These are phyloP conservation scores for Talaromyces funiculosus DNA, from an alignment of 2,329 filamentous ascomycete genomes.

Conservation along the genomic window DNA sequence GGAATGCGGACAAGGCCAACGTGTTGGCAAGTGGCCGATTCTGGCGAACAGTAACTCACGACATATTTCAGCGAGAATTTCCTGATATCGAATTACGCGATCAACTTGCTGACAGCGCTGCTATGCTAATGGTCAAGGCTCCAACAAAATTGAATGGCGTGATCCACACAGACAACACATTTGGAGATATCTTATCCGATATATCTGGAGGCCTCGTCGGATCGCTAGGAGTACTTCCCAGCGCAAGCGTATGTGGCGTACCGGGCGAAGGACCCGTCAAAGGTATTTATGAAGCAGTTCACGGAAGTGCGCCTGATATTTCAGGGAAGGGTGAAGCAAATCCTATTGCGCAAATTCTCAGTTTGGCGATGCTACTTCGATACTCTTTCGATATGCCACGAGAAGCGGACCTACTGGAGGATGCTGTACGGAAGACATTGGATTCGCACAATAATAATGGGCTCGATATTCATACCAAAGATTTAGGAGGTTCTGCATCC, in stretches of 20 bases:
- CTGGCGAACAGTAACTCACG: constrained; percentile 49
- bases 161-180: constrained; percentile 76
- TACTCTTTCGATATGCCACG: constrained; percentile 72
- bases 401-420: constrained; percentile 68
- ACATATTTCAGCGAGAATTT: constrained; percentile 73
- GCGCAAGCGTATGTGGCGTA: constrained; percentile 69
- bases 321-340: constrained; percentile 78
- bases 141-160: constrained; percentile 72
- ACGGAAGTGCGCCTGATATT: constrained; percentile 84
- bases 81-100: constrained; percentile 69
- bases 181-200: constrained; percentile 82
- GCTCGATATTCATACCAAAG: constrained; percentile 56
- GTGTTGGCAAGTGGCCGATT: constrained; percentile 48
- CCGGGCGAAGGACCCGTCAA: constrained; percentile 50
- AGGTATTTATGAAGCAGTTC: constrained; percentile 87
- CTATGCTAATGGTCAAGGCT: constrained; percentile 86
- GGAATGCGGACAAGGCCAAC: constrained; percentile 50
- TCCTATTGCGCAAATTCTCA: constrained; percentile 77
- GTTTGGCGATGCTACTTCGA: constrained; percentile 81
- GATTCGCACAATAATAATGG: constrained; percentile 51
- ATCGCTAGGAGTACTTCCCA: constrained; percentile 73
- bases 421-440: constrained; percentile 67
- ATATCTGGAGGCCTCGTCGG: constrained; percentile 81
- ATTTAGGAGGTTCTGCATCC: constrained; percentile 65
- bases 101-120: constrained; percentile 78